These are phyloP conservation scores for Melampsora occidentalis DNA, from an alignment of 1,284 basidiomycete species.

Conservation along the genomic window DNA sequence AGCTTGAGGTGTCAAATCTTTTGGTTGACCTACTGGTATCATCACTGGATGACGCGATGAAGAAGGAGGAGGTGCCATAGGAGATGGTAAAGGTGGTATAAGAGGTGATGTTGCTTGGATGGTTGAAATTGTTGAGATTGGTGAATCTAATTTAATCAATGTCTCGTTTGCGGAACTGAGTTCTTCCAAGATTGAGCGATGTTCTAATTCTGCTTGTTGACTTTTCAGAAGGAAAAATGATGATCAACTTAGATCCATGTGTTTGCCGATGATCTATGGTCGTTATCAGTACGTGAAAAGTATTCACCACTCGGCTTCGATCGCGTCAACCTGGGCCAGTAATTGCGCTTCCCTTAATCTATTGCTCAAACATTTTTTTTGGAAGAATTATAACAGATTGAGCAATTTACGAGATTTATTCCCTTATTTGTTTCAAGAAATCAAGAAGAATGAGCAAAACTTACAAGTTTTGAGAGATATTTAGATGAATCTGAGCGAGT, in stretches of 20 bases:
- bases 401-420: neutral
- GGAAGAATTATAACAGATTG: neutral
- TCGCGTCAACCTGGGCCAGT: neutral
- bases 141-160: neutral
- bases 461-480: constrained; percentile 11
- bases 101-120: neutral
- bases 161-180: neutral
- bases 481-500: constrained; percentile 3
- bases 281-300: neutral
- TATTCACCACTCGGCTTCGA: constrained; percentile 1
- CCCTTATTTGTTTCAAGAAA: neutral
- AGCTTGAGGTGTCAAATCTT: constrained; percentile 24
- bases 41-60: constrained; percentile 12
- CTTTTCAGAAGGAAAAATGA: neutral
- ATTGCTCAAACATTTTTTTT: neutral
- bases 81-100: neutral
- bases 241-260: neutral
- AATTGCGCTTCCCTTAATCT: neutral
- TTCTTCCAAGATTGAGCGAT: constrained; percentile 5
- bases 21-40: constrained; percentile 27
- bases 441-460: neutral
- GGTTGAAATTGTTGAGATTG: neutral
- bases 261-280: neutral
- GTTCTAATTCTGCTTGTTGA: constrained; percentile 7
- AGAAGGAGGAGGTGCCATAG: neutral